Evolutionary conservation across 2,329 filamentous ascomycete genomes (phyloP).

Genomic region (Phaeosphaeriaceae sp.): DNA sequence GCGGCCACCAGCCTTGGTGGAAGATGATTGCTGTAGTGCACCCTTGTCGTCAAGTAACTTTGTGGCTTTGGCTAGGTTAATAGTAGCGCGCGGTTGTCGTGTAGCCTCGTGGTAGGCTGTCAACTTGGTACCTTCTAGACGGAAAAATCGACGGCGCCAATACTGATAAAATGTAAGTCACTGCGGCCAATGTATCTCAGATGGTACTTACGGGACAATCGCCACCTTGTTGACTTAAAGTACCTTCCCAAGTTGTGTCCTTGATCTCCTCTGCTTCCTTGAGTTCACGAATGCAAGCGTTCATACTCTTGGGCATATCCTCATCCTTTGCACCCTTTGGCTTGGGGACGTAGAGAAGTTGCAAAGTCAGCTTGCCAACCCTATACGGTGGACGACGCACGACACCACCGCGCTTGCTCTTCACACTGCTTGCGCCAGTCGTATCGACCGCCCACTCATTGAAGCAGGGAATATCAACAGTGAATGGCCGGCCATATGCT

Average conservation of each 20-base stretch:
- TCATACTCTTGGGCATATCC: conserved; percentile 99
- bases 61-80: conserved; percentile 91
- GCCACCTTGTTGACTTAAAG: conserved; percentile 93
- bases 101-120: conserved; percentile 97
- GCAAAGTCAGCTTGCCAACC: conserved; percentile 90
- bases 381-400: conserved; percentile 90
- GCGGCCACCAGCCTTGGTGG: conserved; percentile 75
- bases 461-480: conserved; percentile 91
- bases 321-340: conserved; percentile 87
- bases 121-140: conserved; percentile 85
- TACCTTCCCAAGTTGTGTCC: conserved; percentile 81
- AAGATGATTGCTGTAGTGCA: conserved; percentile 79
- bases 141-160: conserved; percentile 98
- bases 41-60: conserved; percentile 93
- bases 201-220: conserved; percentile 85
- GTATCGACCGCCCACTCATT: conserved; percentile 98
- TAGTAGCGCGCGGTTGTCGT: conserved; percentile 92
- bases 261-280: conserved; percentile 85
- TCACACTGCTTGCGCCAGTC: conserved; percentile 79
- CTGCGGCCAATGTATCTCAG: neutral
- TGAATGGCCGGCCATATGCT: conserved; percentile 86
- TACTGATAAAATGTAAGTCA: conserved; percentile 63
- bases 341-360: conserved; percentile 92
- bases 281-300: conserved; percentile 90
- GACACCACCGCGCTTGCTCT: conserved; percentile 83